These are phyloP conservation scores for Parascedosporium putredinis DNA, from an alignment of 2,329 filamentous ascomycete genomes.

Conservation along the genomic window DNA sequence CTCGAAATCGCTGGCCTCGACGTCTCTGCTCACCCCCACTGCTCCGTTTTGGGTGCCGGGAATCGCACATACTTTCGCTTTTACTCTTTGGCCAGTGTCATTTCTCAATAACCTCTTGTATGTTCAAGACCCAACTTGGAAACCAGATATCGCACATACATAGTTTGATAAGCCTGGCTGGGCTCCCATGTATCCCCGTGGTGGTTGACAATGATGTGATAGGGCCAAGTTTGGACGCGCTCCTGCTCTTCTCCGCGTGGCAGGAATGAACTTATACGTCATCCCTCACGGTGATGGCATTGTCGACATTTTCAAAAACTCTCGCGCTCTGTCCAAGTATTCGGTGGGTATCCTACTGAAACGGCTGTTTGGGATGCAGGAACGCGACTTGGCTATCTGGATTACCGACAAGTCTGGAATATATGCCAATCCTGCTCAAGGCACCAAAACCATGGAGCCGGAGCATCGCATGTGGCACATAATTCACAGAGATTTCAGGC, in stretches of 20 bases:
- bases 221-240: not conserved
- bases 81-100: too few species aligned
- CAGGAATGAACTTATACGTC: not conserved
- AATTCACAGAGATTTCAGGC: not conserved
- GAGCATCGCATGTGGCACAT: constrained; percentile 2
- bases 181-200: too few species aligned
- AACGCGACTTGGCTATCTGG: constrained; percentile 2
- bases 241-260: not conserved
- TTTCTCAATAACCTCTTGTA: not conserved
- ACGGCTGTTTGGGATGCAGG: constrained; percentile 2
- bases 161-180: not conserved
- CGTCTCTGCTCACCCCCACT: too few species aligned
- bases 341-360: not conserved
- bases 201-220: too few species aligned
- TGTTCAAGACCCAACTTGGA: not conserved
- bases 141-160: too few species aligned
- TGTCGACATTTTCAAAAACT: not conserved
- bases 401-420: not conserved
- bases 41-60: too few species aligned
- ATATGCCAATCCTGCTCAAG: not conserved
- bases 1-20: too few species aligned
- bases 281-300: not conserved
- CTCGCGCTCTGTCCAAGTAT: constrained; percentile 3
- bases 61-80: too few species aligned
- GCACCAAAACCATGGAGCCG: not conserved